These are phyloP conservation scores for Clonostachys byssicola DNA, from an alignment of 2,329 filamentous ascomycete species.

Conservation along the genomic window DNA sequence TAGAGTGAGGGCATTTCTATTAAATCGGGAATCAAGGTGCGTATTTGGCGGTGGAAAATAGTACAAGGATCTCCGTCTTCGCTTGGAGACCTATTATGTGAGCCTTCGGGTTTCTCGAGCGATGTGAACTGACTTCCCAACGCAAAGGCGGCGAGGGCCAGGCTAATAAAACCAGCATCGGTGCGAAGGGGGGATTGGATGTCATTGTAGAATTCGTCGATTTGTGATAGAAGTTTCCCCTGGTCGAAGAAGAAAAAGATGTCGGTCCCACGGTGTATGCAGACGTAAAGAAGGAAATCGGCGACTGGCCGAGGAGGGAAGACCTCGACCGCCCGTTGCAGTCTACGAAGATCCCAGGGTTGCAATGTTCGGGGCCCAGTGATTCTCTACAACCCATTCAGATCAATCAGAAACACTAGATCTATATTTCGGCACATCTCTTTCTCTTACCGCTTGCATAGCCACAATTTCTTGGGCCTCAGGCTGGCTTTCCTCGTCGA, in stretches of 20 bases:
- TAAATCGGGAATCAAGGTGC: conserved; percentile 20
- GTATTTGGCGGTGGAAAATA: conserved; percentile 20
- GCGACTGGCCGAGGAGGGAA: conserved; percentile 17
- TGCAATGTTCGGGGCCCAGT: conserved; percentile 6
- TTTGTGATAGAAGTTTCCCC: conserved; percentile 11
- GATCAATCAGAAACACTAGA: not conserved
- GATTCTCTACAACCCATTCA: conserved; percentile 3
- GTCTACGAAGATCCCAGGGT: conserved; percentile 9
- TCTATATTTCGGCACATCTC: not conserved
- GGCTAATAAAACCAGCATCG: conserved; percentile 16
- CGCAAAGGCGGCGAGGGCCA: conserved; percentile 16
- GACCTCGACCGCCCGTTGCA: conserved; percentile 11
- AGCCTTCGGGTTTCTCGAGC: conserved; percentile 14
- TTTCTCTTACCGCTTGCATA: conserved; percentile 9
- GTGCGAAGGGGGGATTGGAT: conserved; percentile 8
- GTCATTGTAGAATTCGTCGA: conserved; percentile 16
- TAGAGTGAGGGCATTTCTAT: conserved; percentile 22
- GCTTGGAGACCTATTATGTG: not conserved
- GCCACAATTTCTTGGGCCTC: conserved; percentile 11
- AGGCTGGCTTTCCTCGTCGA: conserved; percentile 9
- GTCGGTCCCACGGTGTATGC: conserved; percentile 17
- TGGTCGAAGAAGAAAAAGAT: conserved; percentile 22
- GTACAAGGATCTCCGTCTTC: conserved; percentile 16
- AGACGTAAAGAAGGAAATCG: conserved; percentile 19
- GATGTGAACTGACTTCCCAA: conserved; percentile 26